phyloP scores from a whole-genome alignment of 371 early-diverging fungal species.

The Dichotomocladium elegans region DNA sequence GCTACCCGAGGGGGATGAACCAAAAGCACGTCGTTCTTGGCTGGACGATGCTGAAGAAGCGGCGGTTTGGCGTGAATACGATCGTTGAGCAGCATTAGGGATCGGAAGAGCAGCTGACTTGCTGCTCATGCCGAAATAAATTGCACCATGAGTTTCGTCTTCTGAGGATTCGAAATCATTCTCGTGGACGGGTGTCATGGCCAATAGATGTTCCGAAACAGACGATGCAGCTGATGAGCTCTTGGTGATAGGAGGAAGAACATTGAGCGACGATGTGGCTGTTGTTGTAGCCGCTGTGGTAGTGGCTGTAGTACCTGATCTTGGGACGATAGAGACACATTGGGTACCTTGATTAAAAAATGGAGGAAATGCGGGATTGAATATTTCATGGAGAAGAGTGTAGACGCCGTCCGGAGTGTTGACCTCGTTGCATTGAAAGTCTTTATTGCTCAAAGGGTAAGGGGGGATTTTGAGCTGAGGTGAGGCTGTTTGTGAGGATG shows the following conservation, averaged over 20 bases:
- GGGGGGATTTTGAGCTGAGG: constrained; percentile 12
- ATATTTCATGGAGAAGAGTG: constrained; percentile 46
- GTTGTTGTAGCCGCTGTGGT: background rate
- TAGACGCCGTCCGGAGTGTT: constrained; percentile 57
- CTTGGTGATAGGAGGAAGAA: constrained; percentile 1
- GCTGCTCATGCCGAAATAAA: constrained; percentile 7
- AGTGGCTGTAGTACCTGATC: constrained; percentile 8
- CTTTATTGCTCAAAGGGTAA: constrained; percentile 42
- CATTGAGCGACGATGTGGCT: constrained; percentile 1
- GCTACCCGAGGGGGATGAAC: too few species aligned
- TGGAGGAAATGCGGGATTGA: constrained; percentile 44
- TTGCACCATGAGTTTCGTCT: constrained; percentile 6
- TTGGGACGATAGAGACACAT: constrained; percentile 32
- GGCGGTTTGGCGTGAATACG: background rate
- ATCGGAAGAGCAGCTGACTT: constrained; percentile 36
- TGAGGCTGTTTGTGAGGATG: background rate
- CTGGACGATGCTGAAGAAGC: constrained; percentile 19
- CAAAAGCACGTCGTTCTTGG: constrained; percentile 8
- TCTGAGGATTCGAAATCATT: constrained; percentile 13
- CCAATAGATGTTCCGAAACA: constrained; percentile 9
- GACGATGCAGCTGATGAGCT: constrained; percentile 17
- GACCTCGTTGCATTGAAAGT: constrained; percentile 40
- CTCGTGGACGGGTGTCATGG: constrained; percentile 5
- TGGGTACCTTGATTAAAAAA: constrained; percentile 48
- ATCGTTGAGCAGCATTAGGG: constrained; percentile 16